phyloP scores from a whole-genome alignment of 768 basidiomycete genomes.

The Termitomyces sp. region DNA sequence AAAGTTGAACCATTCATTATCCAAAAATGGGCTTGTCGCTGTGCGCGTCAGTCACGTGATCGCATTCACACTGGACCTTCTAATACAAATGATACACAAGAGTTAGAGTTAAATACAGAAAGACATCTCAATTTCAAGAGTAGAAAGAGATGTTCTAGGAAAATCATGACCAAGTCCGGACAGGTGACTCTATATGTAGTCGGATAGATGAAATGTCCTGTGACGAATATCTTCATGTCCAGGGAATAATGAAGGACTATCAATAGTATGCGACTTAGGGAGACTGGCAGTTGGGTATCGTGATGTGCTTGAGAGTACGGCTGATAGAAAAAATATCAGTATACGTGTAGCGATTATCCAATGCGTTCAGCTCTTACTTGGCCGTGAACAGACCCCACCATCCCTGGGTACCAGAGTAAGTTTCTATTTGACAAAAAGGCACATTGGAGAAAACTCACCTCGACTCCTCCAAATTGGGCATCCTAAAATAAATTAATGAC shows the following conservation, averaged over 20 bases:
- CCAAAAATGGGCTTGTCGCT: constrained; percentile 3
- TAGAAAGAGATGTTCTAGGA: background rate
- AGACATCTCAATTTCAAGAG: background rate
- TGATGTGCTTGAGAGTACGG: constrained; percentile 66
- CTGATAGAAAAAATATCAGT: constrained; percentile 25
- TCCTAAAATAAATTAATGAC: constrained; percentile 29
- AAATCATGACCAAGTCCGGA: background rate
- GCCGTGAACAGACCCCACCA: constrained; percentile 45
- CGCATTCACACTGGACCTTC: background rate
- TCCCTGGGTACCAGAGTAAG: constrained; percentile 20
- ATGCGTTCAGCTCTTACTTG: constrained; percentile 23
- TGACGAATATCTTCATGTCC: background rate
- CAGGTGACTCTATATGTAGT: background rate
- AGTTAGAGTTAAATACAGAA: background rate
- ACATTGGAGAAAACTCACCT: constrained; percentile 17
- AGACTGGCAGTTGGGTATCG: constrained; percentile 52
- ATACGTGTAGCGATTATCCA: background rate
- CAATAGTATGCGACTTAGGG: constrained; percentile 20
- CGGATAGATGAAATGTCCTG: background rate
- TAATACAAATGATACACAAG: background rate
- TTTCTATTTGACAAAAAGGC: background rate
- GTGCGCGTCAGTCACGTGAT: constrained; percentile 12
- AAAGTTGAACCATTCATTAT: constrained; percentile 9
- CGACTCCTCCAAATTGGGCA: constrained; percentile 73
- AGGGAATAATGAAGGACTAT: background rate